These are phyloP conservation scores for Eutypella sp. DNA, from an alignment of 2,329 filamentous ascomycete genomes.

Conservation along the genomic window DNA sequence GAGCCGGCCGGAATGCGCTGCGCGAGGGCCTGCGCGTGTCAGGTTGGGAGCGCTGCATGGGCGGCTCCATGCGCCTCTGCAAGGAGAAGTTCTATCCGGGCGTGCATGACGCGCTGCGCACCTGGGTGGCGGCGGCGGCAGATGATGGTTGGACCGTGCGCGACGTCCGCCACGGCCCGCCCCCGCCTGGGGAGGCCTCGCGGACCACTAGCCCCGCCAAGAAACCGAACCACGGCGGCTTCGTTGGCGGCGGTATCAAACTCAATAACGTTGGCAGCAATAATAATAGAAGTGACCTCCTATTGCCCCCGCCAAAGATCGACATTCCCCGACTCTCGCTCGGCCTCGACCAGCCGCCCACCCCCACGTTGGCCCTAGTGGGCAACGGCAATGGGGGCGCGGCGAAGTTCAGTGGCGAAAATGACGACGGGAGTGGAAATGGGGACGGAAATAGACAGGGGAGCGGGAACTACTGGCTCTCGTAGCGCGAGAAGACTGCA, in stretches of 20 bases:
- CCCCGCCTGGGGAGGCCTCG: slow-evolving; percentile 11
- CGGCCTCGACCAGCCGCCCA: slow-evolving; percentile 27
- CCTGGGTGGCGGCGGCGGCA: slow-evolving; percentile 81
- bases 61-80: slow-evolving; percentile 77
- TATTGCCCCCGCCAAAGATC: slow-evolving; percentile 55
- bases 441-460: too few species aligned
- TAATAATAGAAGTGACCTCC: not conserved
- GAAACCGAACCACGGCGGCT: slow-evolving; percentile 40
- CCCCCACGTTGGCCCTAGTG: slow-evolving; percentile 1
- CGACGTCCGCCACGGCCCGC: slow-evolving; percentile 71
- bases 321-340: slow-evolving; percentile 56
- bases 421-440: too few species aligned
- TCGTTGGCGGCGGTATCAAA: slow-evolving; percentile 26
- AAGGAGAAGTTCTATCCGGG: slow-evolving; percentile 97
- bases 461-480: slow-evolving; percentile 25
- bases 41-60: slow-evolving; percentile 88
- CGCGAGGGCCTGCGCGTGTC: slow-evolving; percentile 75
- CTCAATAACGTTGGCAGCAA: not conserved
- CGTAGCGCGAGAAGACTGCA: slow-evolving; percentile 20
- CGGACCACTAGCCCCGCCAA: slow-evolving; percentile 40
- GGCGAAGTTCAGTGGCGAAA: too few species aligned
- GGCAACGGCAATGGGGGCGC: not conserved
- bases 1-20: slow-evolving; percentile 67
- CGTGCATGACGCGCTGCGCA: slow-evolving; percentile 82
- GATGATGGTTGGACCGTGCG: slow-evolving; percentile 86